Percentiles rank a stretch among this genome's conserved stretches.
Conservation (phyloP, 768 basidiomycete species). For the Mycena kentingensis region DNA sequence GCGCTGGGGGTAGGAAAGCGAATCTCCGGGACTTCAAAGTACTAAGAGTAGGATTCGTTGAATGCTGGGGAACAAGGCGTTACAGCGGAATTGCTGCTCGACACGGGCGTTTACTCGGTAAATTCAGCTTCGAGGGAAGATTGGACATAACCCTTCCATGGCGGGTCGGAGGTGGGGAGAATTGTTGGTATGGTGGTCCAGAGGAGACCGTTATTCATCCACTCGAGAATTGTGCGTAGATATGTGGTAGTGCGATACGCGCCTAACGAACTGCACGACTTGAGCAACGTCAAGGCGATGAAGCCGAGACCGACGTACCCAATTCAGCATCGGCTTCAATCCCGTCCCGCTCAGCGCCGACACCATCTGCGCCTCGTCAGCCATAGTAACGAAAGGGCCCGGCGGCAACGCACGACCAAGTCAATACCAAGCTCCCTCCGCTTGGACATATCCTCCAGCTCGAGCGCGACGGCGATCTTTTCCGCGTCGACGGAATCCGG, state of each 20-base stretch:
- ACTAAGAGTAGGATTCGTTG: too few relatives aligned
- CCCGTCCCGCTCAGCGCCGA: not conserved
- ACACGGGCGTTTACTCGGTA: too few relatives aligned
- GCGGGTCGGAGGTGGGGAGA: too few relatives aligned
- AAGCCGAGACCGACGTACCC: not conserved
- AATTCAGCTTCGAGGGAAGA: too few relatives aligned
- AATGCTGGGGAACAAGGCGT: too few relatives aligned
- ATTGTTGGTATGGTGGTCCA: too few relatives aligned
- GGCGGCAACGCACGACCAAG: not conserved
- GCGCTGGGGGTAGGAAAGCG: too few relatives aligned
- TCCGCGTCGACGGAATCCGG: not conserved
- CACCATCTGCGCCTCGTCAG: too few relatives aligned
- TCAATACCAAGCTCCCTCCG: not conserved
- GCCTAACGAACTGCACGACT: conserved; percentile 19
- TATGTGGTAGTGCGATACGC: conserved; percentile 13
- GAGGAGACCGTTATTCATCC: conserved; percentile 8
- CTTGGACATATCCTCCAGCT: not conserved
- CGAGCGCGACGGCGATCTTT: not conserved
- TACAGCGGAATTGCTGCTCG: too few relatives aligned
- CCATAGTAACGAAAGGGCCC: too few relatives aligned
- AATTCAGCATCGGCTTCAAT: not conserved
- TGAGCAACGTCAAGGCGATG: conserved; percentile 20
- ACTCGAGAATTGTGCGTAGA: not conserved
- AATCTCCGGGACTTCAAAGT: too few relatives aligned
- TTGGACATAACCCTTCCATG: too few relatives aligned